These are phyloP conservation scores for Pleurotus citrinopileatus DNA, from an alignment of 768 basidiomycete species.

Conservation along the genomic window DNA sequence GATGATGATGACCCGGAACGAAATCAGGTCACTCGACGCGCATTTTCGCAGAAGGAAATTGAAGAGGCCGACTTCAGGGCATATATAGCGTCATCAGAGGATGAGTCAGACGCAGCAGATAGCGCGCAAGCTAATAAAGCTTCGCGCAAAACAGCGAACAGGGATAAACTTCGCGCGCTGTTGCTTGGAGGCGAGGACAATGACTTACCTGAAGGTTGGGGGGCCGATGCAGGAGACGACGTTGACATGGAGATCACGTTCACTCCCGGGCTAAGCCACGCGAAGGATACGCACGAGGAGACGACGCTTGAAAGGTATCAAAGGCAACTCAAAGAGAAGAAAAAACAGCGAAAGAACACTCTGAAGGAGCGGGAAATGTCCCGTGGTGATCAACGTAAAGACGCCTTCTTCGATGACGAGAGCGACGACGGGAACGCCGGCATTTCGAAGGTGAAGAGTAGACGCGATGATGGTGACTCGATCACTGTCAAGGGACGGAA, in stretches of 20 bases:
- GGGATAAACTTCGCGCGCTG: constrained; percentile 74
- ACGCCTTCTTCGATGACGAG: constrained; percentile 78
- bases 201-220: constrained; percentile 85
- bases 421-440: constrained; percentile 40
- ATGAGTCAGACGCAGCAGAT: constrained; percentile 54
- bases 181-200: constrained; percentile 67
- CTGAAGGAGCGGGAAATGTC: constrained; percentile 34
- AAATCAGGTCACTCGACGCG: constrained; percentile 72
- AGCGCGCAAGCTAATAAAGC: constrained; percentile 24
- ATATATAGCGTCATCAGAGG: constrained; percentile 70
- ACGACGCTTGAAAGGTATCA: constrained; percentile 90
- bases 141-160: constrained; percentile 41
- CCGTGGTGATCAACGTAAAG: constrained; percentile 28
- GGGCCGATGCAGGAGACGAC: constrained; percentile 42
- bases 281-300: constrained; percentile 49
- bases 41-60: constrained; percentile 78
- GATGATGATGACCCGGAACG: constrained; percentile 96
- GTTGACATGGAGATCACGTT: constrained; percentile 97
- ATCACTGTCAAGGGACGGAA: constrained; percentile 13
- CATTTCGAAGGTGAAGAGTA: no score
- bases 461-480: constrained; percentile 13
- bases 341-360: constrained; percentile 76
- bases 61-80: constrained; percentile 89
- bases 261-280: constrained; percentile 71
- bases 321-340: constrained; percentile 86